Percentiles rank a stretch among this genome's conserved stretches.
Evolutionary conservation across 1,139 yeast genomes (phyloP).

Genomic region (Taphrina confusa): DNA sequence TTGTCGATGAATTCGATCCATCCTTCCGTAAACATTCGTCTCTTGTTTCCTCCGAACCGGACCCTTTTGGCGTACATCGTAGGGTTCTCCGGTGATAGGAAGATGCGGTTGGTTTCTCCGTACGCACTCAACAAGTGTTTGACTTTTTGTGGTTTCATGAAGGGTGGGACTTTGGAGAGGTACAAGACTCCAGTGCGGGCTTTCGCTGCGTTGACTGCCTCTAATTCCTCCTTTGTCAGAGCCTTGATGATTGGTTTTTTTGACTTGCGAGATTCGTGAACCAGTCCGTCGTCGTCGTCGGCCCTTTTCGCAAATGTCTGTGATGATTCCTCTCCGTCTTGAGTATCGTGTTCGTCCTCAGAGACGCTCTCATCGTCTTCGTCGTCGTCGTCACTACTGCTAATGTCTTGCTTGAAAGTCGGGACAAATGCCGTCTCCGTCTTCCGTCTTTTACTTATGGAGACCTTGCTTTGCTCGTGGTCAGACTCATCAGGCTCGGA

Average conservation of each 20-base stretch:
- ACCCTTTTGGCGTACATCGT: slow-evolving; percentile 65
- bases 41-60: slow-evolving; percentile 91
- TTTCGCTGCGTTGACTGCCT: slow-evolving; percentile 48
- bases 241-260: slow-evolving; percentile 42
- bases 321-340: not conserved
- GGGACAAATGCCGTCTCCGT: slow-evolving; percentile 28
- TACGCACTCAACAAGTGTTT: slow-evolving; percentile 76
- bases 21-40: slow-evolving; percentile 85
- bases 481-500: slow-evolving; percentile 11
- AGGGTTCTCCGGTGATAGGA: slow-evolving; percentile 82
- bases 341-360: slow-evolving; percentile 38
- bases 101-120: slow-evolving; percentile 83
- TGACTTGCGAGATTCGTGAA: slow-evolving; percentile 8
- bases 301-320: not conserved
- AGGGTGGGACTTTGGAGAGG: slow-evolving; percentile 87
- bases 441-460: slow-evolving; percentile 17
- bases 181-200: slow-evolving; percentile 86
- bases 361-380: slow-evolving; percentile 37
- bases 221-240: slow-evolving; percentile 45
- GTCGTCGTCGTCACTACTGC: slow-evolving; percentile 38
- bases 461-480: slow-evolving; percentile 10
- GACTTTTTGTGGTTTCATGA: slow-evolving; percentile 91
- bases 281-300: not conserved
- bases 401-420: slow-evolving; percentile 30
- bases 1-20: slow-evolving; percentile 92